Evolutionary conservation across 768 basidiomycete genomes (phyloP), one percentile per base, ranked within the genome.

Genomic region (Sarcomyxa edulis): DNA sequence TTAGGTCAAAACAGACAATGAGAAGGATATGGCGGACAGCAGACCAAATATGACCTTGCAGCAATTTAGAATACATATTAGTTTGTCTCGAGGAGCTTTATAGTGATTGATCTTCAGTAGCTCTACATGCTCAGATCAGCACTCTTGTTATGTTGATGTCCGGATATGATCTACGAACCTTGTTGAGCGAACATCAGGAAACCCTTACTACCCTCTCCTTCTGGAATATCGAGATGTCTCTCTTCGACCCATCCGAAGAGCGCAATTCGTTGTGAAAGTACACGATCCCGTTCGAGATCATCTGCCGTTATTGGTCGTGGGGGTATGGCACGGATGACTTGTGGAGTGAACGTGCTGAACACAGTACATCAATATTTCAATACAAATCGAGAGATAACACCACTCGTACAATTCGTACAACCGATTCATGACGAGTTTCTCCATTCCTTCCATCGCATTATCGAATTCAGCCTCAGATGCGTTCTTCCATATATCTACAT

Each of bases 1-100:
- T 40, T 37, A 38, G 15, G 34, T 31, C 20, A 47, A 45, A 8
- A 27, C 46, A 33, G 36, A n/a, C 21, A 18, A 29, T 37, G 42
- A 37, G 21, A 26, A n/a, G 14, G 20, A 22, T 7, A 35, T 27
- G 27, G 42, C 37, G 39, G 37, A 47, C 37, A 48, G 25, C 84
- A 44, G 47, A 93, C 95, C 96, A 53, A 96, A 98, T 50, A 99
- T 98, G 59, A 99, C 92, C 67, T 99, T 99, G 78, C 94, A 99
- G 59, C 81, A 88, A 55, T 99, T 99, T 35, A 98, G 64, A 26
- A 98, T 86, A 60, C 96, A 98, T 39, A 99, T 98, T 36, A 98
- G 68, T 64, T 99, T 99, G 61, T 99, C 96, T 29, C 96, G 74
- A 6, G 96, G 96, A 7, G 96, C 96, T 59, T 98, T 98, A 69